Base-by-base conservation (phyloP, 2,329 filamentous ascomycete genomes). In the Conoideocrella luteorostrata region DNA sequence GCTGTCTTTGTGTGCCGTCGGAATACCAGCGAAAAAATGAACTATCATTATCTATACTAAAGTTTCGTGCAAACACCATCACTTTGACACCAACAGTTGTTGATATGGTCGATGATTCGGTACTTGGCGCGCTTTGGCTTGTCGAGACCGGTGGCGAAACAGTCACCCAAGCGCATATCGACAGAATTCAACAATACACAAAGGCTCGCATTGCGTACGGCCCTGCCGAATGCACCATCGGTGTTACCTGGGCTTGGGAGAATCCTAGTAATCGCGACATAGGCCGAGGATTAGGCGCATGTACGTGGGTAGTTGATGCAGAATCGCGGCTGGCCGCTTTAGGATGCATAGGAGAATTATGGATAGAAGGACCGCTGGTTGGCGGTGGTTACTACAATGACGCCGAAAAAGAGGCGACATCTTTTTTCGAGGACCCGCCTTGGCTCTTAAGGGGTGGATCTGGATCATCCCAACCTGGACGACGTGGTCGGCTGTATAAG, bases 371-470 rank as follows among this genome's bases (percentile, higher is more conserved):
- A 0, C 68, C 71, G 3, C 62, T 66, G 4, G 57, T 79, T 12
- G 72, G 67, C 10, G 56, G 65, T 18, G 72, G 70, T 9, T 78
- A 79, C 45, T 57, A 75, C 12, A 66, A 71, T 33, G 66, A 74
- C 15, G 52, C 59, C 0, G 55, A 57, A 13, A 71, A 71, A 49
- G 78, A 74, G 0, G 54, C 57, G 2, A 64, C 63, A 17, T 59
- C 62, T 0, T 78, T 56, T 18, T 45, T 78, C 41, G 61, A 74
- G 17, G 53, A 61, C 21, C 61, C 66, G 23, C 61, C 64, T 0
- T 59, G 52, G 51, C 38, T 54, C 2, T 5, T 42, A 13, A 33
- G 33, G 7, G 48, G 46, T 7, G 34, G 7, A 12, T 20, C 40
- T 2, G 28, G 35, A n/a, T n/a, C n/a, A n/a, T n/a, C n/a, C 3